Percentiles rank a stretch among this genome's conserved stretches.
phyloP scores from a whole-genome alignment of 2,329 filamentous ascomycete species.

The Beauveria bassiana region DNA sequence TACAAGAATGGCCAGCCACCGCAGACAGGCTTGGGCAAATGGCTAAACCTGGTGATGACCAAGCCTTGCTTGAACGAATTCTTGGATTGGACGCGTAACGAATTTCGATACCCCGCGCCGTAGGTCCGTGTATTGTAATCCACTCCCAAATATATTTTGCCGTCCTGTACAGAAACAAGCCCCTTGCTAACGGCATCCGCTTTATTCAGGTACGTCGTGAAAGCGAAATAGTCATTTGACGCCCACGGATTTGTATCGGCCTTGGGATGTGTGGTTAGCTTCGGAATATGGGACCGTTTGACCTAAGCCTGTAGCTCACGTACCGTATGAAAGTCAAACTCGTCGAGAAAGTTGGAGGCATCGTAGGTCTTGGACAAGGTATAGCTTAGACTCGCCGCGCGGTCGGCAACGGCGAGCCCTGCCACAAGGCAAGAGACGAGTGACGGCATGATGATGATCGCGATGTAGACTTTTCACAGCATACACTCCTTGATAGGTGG shows the following conservation, averaged over 20 bases:
- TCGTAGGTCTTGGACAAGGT: slow-evolving; percentile 15
- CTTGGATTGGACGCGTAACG: slow-evolving; percentile 55
- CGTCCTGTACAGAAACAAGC: slow-evolving; percentile 20
- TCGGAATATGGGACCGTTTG: not conserved
- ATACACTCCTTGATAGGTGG: not conserved
- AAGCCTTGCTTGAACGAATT: slow-evolving; percentile 54
- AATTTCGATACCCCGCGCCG: too few relatives aligned
- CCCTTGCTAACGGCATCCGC: slow-evolving; percentile 22
- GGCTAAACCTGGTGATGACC: slow-evolving; percentile 56
- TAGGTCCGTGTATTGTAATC: slow-evolving; percentile 36
- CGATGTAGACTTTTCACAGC: not conserved
- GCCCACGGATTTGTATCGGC: slow-evolving; percentile 25
- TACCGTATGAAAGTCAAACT: slow-evolving; percentile 30
- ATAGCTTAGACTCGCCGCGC: slow-evolving; percentile 11
- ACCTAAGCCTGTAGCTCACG: not conserved
- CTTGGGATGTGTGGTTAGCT: not conserved
- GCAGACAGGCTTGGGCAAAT: slow-evolving; percentile 56
- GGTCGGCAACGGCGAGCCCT: slow-evolving; percentile 10
- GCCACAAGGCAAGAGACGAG: not conserved
- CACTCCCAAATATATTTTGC: slow-evolving; percentile 26
- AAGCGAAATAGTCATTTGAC: too few relatives aligned
- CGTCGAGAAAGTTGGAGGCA: slow-evolving; percentile 31
- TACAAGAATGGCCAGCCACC: slow-evolving; percentile 62
- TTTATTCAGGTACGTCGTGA: slow-evolving; percentile 35
- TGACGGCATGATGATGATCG: not conserved